These are phyloP conservation scores for Rhodotorula sp. DNA, from an alignment of 1,284 basidiomycete species.

Conservation along the genomic window DNA sequence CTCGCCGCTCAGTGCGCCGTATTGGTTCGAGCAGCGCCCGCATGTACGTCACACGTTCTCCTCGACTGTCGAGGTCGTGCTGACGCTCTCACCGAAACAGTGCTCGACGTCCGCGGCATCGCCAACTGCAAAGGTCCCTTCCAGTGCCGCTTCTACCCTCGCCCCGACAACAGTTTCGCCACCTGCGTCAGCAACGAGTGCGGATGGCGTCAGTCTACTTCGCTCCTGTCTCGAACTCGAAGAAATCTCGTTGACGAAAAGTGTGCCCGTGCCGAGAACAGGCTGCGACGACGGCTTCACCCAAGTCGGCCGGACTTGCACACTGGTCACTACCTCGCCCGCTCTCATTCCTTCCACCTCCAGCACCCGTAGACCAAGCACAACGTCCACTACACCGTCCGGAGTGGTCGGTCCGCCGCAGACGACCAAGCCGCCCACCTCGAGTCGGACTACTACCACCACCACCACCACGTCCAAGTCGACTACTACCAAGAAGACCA, in stretches of 20 bases:
- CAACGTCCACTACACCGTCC: not conserved
- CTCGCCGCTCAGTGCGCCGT: not conserved
- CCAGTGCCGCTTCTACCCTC: constrained; percentile 12
- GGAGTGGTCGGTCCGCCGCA: constrained; percentile 1
- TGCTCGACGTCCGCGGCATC: constrained; percentile 2
- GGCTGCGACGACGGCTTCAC: constrained; percentile 12
- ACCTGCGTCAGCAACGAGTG: constrained; percentile 2
- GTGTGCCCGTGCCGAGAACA: not conserved
- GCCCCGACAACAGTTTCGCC: constrained; percentile 9
- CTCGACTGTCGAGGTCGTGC: not conserved
- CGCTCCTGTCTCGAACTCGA: too few species aligned
- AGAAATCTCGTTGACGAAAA: not conserved
- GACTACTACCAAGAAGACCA: not conserved
- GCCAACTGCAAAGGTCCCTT: constrained; percentile 7
- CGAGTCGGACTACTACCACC: not conserved
- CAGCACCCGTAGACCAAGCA: too few species aligned
- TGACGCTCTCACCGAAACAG: not conserved
- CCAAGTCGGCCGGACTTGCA: constrained; percentile 1
- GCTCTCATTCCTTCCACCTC: not conserved
- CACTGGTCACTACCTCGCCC: not conserved
- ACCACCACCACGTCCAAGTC: not conserved
- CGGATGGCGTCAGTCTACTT: constrained; percentile 6
- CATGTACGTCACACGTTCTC: not conserved
- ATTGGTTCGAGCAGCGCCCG: not conserved
- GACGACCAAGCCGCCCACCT: not conserved